phyloP scores from a whole-genome alignment of 2,329 filamentous ascomycete genomes.

The Xylaria sp. region DNA sequence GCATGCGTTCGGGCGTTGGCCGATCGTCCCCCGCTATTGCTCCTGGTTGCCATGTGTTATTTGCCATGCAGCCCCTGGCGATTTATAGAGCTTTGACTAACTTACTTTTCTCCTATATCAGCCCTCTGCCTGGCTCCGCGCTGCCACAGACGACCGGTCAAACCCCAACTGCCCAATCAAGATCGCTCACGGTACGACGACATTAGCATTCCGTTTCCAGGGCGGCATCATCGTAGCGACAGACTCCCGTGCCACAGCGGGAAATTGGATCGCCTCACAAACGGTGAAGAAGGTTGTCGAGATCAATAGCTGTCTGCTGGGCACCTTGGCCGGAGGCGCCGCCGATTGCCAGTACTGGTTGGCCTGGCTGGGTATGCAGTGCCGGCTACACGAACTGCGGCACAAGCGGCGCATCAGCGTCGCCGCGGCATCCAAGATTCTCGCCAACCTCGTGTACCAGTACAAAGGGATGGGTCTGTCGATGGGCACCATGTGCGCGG shows the following conservation, averaged over 20 bases:
- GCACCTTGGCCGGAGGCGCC: conserved; percentile 98
- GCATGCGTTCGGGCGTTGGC: neutral
- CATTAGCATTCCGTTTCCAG: conserved; percentile 96
- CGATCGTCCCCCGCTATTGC: neutral
- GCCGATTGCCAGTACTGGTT: conserved; percentile 99
- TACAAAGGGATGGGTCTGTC: conserved; percentile 99
- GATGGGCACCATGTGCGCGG: conserved; percentile 99
- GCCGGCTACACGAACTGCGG: conserved; percentile 97
- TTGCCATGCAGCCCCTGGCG: neutral
- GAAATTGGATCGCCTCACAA: conserved; percentile 99
- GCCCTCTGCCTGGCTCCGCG: conserved; percentile 94
- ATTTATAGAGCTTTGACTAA: conserved; percentile 13
- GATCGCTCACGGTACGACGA: conserved; percentile 98
- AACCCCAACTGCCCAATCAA: conserved; percentile 99
- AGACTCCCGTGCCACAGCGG: conserved; percentile 95
- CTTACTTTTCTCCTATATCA: conserved; percentile 50
- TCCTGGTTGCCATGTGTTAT: neutral
- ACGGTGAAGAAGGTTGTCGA: conserved; percentile 99
- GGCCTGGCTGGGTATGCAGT: conserved; percentile 98
- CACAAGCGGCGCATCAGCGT: conserved; percentile 99
- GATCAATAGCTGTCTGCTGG: conserved; percentile 92
- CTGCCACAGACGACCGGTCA: conserved; percentile 95
- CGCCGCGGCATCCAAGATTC: conserved; percentile 96
- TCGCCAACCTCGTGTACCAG: conserved; percentile 96
- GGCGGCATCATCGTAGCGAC: conserved; percentile 98